Conservation (phyloP, 768 basidiomycete species). For the Amyloporia xantha region DNA sequence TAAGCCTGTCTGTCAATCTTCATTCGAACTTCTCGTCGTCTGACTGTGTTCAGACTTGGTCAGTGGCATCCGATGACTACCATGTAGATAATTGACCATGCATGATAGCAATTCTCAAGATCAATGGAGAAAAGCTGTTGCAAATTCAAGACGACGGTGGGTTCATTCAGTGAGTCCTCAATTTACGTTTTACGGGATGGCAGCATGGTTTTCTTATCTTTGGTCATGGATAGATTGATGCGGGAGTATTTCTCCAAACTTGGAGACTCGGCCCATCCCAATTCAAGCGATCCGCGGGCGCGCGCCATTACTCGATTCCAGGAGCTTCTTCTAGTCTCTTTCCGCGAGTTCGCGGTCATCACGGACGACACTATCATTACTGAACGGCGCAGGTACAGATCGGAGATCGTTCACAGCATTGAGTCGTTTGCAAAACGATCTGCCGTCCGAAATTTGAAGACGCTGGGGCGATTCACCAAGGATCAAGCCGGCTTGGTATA, state of each 20-base stretch:
- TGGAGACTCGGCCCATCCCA: slow-evolving; percentile 89
- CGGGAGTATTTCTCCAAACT: slow-evolving; percentile 91
- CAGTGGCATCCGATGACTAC: slow-evolving; percentile 24
- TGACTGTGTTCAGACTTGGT: slow-evolving; percentile 42
- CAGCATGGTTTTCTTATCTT: neutral
- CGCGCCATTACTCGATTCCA: slow-evolving; percentile 97
- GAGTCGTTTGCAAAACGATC: slow-evolving; percentile 93
- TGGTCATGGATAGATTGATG: slow-evolving; percentile 60
- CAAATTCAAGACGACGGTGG: slow-evolving; percentile 95
- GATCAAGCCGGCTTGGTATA: slow-evolving; percentile 88
- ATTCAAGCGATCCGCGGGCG: slow-evolving; percentile 79
- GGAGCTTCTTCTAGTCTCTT: slow-evolving; percentile 92
- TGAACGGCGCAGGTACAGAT: slow-evolving; percentile 80
- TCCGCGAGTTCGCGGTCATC: slow-evolving; percentile 95
- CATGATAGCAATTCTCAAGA: slow-evolving; percentile 82
- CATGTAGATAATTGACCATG: slow-evolving; percentile 8
- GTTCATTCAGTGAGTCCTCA: slow-evolving; percentile 76
- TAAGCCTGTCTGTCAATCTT: slow-evolving; percentile 32
- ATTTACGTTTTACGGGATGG: no score
- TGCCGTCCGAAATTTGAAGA: slow-evolving; percentile 80
- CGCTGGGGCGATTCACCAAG: slow-evolving; percentile 74
- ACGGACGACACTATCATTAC: slow-evolving; percentile 88
- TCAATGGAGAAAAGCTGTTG: slow-evolving; percentile 89
- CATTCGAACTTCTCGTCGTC: neutral
- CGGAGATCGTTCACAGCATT: slow-evolving; percentile 87